Conservation (phyloP, 2,329 filamentous ascomycete genomes). For the Phialophora tarda region DNA sequence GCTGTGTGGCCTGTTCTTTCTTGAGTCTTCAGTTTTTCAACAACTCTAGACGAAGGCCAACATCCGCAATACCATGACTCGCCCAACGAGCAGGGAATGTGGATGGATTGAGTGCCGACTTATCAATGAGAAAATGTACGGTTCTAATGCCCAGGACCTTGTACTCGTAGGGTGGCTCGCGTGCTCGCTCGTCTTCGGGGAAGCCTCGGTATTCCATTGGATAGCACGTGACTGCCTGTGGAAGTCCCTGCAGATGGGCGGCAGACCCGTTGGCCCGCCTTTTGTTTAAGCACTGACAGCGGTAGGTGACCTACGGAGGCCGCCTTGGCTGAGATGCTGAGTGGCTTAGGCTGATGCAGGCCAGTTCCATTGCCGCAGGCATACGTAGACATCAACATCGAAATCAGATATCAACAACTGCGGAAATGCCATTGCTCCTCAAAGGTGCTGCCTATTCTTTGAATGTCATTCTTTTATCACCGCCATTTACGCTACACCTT, state of each 20-base stretch:
- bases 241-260: background rate
- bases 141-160: background rate
- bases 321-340: conserved; percentile 4
- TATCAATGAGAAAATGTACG: too few relatives aligned
- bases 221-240: background rate
- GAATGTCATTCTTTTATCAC: background rate
- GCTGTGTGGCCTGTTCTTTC: too few relatives aligned
- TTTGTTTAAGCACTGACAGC: background rate
- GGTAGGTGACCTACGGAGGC: background rate
- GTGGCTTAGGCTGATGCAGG: conserved; percentile 23
- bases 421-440: background rate
- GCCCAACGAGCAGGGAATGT: too few relatives aligned
- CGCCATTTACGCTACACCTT: background rate
- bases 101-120: too few relatives aligned
- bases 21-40: too few relatives aligned
- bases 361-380: conserved; percentile 7
- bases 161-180: too few relatives aligned
- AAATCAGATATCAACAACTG: conserved; percentile 13
- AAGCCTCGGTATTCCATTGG: too few relatives aligned
- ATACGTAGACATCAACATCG: conserved; percentile 25
- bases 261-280: background rate
- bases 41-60: too few relatives aligned
- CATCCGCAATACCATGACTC: too few relatives aligned
- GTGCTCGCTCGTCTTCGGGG: too few relatives aligned
- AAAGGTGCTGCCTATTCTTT: background rate